These are phyloP conservation scores for Avena eriantha DNA, from an alignment of 176 grass and related monocot genomes.

Conservation along the genomic window DNA sequence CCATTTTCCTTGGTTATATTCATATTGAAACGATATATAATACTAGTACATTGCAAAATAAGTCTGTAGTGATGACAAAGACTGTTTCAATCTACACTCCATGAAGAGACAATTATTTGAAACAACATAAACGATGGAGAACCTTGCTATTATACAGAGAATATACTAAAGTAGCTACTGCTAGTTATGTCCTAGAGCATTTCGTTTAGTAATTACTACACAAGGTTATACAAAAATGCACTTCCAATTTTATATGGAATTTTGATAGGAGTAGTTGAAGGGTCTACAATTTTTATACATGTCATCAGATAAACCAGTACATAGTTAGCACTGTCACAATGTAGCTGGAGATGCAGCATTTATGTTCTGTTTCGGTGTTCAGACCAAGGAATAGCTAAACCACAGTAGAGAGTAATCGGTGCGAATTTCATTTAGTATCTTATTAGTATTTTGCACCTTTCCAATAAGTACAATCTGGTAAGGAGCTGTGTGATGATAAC, in stretches of 20 bases:
- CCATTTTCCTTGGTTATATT: background rate
- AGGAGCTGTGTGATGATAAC: background rate
- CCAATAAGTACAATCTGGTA: background rate
- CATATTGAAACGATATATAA: background rate
- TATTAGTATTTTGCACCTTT: background rate
- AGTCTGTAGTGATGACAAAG: slow-evolving; percentile 1
- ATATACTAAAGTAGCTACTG: background rate
- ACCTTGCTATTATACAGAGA: background rate
- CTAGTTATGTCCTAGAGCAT: background rate
- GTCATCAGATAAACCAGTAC: background rate
- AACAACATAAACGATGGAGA: background rate
- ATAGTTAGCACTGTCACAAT: background rate
- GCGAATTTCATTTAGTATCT: background rate
- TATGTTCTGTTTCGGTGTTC: background rate
- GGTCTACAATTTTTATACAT: background rate
- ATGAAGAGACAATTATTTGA: background rate
- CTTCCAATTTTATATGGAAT: background rate
- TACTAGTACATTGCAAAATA: background rate
- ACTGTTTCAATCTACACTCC: background rate
- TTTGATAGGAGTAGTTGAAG: background rate
- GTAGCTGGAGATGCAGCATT: slow-evolving; percentile 1
- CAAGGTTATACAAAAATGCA: background rate
- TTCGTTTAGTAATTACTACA: too few relatives aligned
- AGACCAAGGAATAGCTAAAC: background rate
- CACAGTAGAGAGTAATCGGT: background rate